A percentile compares a stretch with the other conserved stretches of the same genome.
Evolutionary conservation across 2,329 filamentous ascomycete species (phyloP).

Genomic region (Emergomyces africanus): DNA sequence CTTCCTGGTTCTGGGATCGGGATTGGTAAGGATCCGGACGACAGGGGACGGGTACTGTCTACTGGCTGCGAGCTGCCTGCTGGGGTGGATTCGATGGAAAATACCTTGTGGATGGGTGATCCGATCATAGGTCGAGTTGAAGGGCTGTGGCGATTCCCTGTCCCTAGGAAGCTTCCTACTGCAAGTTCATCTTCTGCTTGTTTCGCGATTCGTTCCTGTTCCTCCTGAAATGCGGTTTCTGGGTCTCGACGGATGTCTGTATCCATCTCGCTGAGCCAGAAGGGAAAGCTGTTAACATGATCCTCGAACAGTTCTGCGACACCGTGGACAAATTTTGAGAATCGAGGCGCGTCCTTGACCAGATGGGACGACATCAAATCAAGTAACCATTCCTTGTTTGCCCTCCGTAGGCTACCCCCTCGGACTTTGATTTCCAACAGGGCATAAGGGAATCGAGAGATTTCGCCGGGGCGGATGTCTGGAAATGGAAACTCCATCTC

Average conservation of each 20-base stretch:
- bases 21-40: not conserved
- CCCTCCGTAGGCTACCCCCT: conserved; percentile 37
- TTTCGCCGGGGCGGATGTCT: conserved; percentile 78
- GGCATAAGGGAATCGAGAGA: conserved; percentile 80
- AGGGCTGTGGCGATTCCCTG: conserved; percentile 36
- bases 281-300: conserved; percentile 88
- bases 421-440: conserved; percentile 86
- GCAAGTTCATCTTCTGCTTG: conserved; percentile 76
- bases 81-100: conserved; percentile 15
- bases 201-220: conserved; percentile 71
- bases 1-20: not conserved
- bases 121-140: conserved; percentile 18
- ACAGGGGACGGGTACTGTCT: not conserved
- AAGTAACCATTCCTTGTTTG: conserved; percentile 72
- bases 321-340: conserved; percentile 95
- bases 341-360: conserved; percentile 75
- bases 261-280: conserved; percentile 88
- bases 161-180: conserved; percentile 72
- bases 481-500: conserved; percentile 80
- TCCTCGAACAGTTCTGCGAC: conserved; percentile 88
- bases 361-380: conserved; percentile 89
- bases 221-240: conserved; percentile 76
- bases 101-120: conserved; percentile 21
- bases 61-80: not conserved
- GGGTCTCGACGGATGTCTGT: conserved; percentile 91